Base-by-base conservation (phyloP, 495 filamentous ascomycete species). In the Rostrohypoxylon terebratum region DNA sequence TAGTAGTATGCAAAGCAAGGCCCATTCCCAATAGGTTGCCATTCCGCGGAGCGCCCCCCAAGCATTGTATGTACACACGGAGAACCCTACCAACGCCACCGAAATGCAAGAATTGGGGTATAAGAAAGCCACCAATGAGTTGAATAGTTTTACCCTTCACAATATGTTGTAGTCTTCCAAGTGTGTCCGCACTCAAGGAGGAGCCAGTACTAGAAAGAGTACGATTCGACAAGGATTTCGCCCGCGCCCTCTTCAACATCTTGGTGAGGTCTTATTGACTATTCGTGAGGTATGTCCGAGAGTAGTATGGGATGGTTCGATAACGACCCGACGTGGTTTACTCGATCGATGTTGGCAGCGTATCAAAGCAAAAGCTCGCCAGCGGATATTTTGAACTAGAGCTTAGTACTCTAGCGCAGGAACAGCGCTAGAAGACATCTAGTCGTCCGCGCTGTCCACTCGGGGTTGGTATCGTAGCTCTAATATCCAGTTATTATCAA, bases 401-500 rank as follows among this genome's bases (percentile, higher is more conserved):
- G 47, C 21, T 23, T 25, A 14, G 1, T 20, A 16, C 20, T 11
- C 47, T 25, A 14, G 1, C 4, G 10, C 3, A 4, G 50, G 16
- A 3, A 13, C 6, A 16, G 31, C 31, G 28, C 20, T n/a, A 20
- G 25, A 16, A 54, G 28, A 16, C 51, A 8, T 20, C 14, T 55
- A 66, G 21, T 50, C 36, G 20, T 64, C 60, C 13, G 69, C 81
- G n/a, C 74, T 76, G 8, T 75, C 74, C 34, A 47, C 50, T 33
- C 53, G 38, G 7, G 73, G 40, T 9, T 85, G 80, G 75, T 86
- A 90, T 63, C 79, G 77, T 73, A 92, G 81, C 61, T 85, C 84
- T 11, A 94, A 85, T 59, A 97, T 90, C 95, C 95, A 98, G 59
- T 88, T 85, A 47, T 89, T 88, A 25, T 91, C 93, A 83, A 97